Evolutionary conservation across 305 asterid species (phyloP).

Genomic region (Nicotiana rustica): DNA sequence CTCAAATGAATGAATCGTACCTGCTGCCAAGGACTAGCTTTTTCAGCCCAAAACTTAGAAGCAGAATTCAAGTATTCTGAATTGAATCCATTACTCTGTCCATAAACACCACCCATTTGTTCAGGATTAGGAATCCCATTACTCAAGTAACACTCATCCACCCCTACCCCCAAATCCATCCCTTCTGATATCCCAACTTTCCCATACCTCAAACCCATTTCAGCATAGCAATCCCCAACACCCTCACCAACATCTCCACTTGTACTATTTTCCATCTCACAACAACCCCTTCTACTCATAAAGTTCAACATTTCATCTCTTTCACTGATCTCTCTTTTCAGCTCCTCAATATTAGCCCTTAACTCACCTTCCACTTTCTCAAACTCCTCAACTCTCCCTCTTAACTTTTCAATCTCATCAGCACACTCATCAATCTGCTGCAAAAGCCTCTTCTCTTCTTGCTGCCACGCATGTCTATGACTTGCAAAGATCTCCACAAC

Average conservation of each 20-base stretch:
- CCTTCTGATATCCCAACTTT: slow-evolving; percentile 60
- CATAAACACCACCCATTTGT: slow-evolving; percentile 60
- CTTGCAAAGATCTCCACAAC: slow-evolving; percentile 97
- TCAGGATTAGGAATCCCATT: slow-evolving; percentile 52
- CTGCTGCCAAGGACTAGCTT: slow-evolving; percentile 89
- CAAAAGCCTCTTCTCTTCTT: slow-evolving; percentile 82
- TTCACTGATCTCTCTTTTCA: slow-evolving; percentile 84
- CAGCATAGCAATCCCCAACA: slow-evolving; percentile 54
- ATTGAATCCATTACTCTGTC: slow-evolving; percentile 55
- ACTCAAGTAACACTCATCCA: slow-evolving; percentile 56
- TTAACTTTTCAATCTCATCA: slow-evolving; percentile 70
- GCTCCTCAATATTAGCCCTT: slow-evolving; percentile 65
- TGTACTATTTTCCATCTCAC: slow-evolving; percentile 48
- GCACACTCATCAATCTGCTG: slow-evolving; percentile 81
- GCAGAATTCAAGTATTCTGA: slow-evolving; percentile 73
- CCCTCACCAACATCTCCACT: slow-evolving; percentile 32
- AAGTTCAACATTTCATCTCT: slow-evolving; percentile 87
- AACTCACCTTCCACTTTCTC: slow-evolving; percentile 76
- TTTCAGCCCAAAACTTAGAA: slow-evolving; percentile 81
- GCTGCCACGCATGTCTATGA: slow-evolving; percentile 96
- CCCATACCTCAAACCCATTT: slow-evolving; percentile 68
- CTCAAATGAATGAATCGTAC: slow-evolving; percentile 40
- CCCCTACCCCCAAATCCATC: slow-evolving; percentile 54
- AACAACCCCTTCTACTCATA: slow-evolving; percentile 56
- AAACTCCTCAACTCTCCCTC: slow-evolving; percentile 73